Evolutionary conservation across 1,139 yeast species (phyloP), one percentile per base, ranked within the genome.

Genomic region (Yamadazyma trypodendri): DNA sequence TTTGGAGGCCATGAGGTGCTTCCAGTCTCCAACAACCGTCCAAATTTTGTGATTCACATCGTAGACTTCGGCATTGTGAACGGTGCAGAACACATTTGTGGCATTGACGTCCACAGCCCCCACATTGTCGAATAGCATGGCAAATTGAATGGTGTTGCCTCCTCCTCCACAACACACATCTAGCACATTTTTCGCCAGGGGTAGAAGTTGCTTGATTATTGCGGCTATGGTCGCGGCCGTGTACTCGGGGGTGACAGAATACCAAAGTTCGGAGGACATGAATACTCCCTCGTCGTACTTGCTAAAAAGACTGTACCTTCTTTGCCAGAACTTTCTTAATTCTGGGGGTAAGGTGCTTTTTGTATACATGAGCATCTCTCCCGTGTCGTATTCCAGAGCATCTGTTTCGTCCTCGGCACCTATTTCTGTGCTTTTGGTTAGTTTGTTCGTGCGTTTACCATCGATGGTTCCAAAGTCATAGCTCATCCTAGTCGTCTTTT

Each of bases 91-190:
- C 24, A 82, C 56, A 48, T 85, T 85, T 20, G 72, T 73, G 18
- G 69, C 60, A 40, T 81, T 80, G 33, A 71, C 66, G 48, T 92
- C 98, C 2, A 87, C 64, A 3, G 84, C 90, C 12, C 79, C 75
- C 0, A 82, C 87, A 16, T 57, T 52, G 2, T 74, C 72, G 49
- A 84, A 84, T 13, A 55, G 54, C 33, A 66, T 57, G 1, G 92
- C 90, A 60, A 92, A 81, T 50, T 88, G 96, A 29, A 89, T 86
- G 1, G 89, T 68, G 55, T 92, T 92, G 0, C 98, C 98, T 0
- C 97, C 98, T 2, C 95, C 97, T 0, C 99, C 99, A 48, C 96
- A 85, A 54, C 90, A 90, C 4, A 88, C 75, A 55, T 92, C 98
- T 37, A 81, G 52, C 0, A 76, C 55, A 1, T 65, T 60, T 2